Base-by-base conservation (phyloP, 2,329 filamentous ascomycete genomes). In the Calycina herbarum region DNA sequence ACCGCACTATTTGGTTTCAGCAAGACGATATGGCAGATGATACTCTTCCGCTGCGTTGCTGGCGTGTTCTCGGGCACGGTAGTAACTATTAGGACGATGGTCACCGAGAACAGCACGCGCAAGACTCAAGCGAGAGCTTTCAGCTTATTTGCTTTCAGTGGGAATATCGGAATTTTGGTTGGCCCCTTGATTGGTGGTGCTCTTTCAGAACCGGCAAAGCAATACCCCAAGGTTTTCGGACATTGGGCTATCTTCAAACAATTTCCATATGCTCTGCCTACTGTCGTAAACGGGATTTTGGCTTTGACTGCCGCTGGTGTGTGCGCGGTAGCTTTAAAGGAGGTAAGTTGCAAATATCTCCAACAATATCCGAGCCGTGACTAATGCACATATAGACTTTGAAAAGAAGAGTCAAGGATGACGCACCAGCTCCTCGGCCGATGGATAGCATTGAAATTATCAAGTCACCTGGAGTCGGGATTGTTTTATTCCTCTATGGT, bases 41-140 rank as follows among this genome's bases (percentile, higher is more conserved):
- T 93, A 4, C 51, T 90, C 15, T 89, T 89, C 68, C 83, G 92
- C 38, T 92, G 89, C 70, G 70, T 90, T 17, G 89, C 89, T 0
- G 92, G 92, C 1, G 76, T 92, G 4, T 94, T 94, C 75, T 87
- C 88, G 0, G 91, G 91, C 0, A 90, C 87, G 6, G 82, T 91
- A 59, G 86, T 94, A 1, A 76, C 91, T 5, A 86, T 94, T 64
- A 83, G 92, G 33, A 88, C 91, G 6, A 93, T 94, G 89, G 82
- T 94, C 35, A 85, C 85, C 20, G 92, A 95, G 77, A 86, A 88
- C 70, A 89, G 86, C 75, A 91, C 88, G 0, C 78, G 84, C 5
- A 82, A 85, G 68, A 93, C 88, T 0, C 91, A 94, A 77, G 91
- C 91, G 0, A 79, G 83, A 33, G 87, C 89, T 0, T 95, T 94